Conservation (phyloP, 2,329 filamentous ascomycete genomes). For the Penicillium sp. region DNA sequence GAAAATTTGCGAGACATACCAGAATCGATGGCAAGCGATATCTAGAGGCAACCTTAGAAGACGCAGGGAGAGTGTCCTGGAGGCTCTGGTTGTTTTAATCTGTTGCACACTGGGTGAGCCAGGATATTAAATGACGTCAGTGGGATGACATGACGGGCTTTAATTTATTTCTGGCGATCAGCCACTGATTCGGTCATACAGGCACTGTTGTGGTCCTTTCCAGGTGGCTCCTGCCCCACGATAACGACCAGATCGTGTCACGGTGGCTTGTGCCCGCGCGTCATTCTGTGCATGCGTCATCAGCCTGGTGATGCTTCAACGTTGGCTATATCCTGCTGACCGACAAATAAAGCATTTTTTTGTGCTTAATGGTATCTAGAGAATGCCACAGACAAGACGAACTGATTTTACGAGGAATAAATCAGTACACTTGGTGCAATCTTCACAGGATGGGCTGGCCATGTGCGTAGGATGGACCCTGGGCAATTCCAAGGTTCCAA, state of each 20-base stretch:
- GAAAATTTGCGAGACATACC: neutral
- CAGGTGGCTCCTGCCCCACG: constrained; percentile 24
- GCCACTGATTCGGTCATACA: constrained; percentile 1
- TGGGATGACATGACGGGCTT: constrained; percentile 15
- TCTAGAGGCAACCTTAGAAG: neutral
- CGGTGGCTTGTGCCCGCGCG: constrained; percentile 22
- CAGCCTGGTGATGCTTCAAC: neutral
- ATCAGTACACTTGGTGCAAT: neutral
- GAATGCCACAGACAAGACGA: neutral
- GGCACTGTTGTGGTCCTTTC: neutral
- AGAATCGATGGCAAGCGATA: neutral
- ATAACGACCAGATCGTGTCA: constrained; percentile 3
- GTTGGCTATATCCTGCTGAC: neutral
- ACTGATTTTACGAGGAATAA: neutral
- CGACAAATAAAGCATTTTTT: neutral
- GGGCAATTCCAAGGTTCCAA: neutral
- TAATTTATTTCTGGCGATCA: constrained; percentile 7
- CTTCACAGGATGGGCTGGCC: too few species aligned
- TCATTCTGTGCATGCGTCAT: constrained; percentile 10
- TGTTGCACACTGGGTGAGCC: neutral
- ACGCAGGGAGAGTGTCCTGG: neutral
- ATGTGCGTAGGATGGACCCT: neutral
- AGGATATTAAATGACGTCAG: constrained; percentile 20
- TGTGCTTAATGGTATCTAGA: neutral
- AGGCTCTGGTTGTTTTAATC: constrained; percentile 8